Evolutionary conservation across 768 basidiomycete genomes (phyloP), one percentile per base, ranked within the genome.

Genomic region (Leccinellum albellum): DNA sequence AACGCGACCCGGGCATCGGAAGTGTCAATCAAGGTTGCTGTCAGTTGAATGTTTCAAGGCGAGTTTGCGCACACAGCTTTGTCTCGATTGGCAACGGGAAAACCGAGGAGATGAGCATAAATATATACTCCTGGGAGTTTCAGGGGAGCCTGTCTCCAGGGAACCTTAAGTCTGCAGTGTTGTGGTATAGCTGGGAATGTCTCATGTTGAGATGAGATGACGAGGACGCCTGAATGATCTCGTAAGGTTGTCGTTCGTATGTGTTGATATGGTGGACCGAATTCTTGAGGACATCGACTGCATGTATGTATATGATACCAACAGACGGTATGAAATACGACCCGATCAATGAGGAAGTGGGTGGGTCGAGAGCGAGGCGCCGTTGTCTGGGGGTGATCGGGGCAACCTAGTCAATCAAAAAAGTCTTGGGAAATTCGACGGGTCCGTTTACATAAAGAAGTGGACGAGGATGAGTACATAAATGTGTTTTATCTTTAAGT

Each of bases 381-480:
- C 32, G 26, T 49, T 21, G 60, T 50, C 37, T n/a, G 29, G 33
- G 3, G 26, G 33, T 35, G 57, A 47, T 51, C 44, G 6, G 20
- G 61, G 15, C 47, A 56, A 54, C 1, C 6, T 35, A 40, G 21
- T 57, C 28, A 20, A 58, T 48, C 57, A 46, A 28, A 29, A 28
- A 51, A 31, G 29, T 28, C 65, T 66, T 62, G 66, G 57, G 66
- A 62, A 70, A 59, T 50, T 49, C 37, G 40, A 42, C 20, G 5
- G 20, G 10, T 44, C 45, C 14, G 26, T 62, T 72, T 70, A 70
- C 71, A 72, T 70, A 70, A 72, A 61, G 56, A 14, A 51, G 12
- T 33, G 29, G 12, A 48, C 37, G 28, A 53, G 53, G 46, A 15
- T 14, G 23, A 46, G 56, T 68, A 70, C 61, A 68, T 65, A 68